phyloP scores from a whole-genome alignment of 495 filamentous ascomycete genomes.

The Xylaria acuta region DNA sequence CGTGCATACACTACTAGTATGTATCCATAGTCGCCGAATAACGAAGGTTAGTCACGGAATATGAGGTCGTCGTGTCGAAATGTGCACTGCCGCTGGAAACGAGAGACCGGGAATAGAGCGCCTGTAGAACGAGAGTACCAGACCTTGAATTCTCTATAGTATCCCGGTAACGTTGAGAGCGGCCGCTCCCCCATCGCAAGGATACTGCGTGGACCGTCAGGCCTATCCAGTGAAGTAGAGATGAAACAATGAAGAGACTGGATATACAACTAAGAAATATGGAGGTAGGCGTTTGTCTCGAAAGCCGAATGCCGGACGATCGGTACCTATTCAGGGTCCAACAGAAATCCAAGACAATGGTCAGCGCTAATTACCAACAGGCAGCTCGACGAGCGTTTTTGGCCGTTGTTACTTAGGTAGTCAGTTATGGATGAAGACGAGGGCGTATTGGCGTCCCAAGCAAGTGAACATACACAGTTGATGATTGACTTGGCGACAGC shows the following conservation, averaged over 20 bases:
- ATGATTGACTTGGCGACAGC: neutral
- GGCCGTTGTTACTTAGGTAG: neutral
- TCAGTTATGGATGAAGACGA: neutral
- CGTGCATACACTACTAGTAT: constrained; percentile 20
- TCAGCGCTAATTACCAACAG: neutral
- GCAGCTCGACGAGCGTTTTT: neutral
- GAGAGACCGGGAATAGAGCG: neutral
- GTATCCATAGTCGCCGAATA: neutral
- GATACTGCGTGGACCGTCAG: neutral
- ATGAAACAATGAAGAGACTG: neutral
- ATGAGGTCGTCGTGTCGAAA: neutral
- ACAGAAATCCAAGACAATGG: constrained; percentile 5
- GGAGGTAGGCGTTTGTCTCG: constrained; percentile 1
- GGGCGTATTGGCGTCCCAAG: neutral
- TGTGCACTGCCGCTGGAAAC: neutral
- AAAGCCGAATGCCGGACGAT: neutral
- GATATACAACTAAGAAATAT: neutral
- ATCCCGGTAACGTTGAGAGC: neutral
- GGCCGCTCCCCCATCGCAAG: neutral
- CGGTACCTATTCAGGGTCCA: neutral
- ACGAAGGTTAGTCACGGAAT: neutral
- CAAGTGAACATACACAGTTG: neutral
- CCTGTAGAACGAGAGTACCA: neutral
- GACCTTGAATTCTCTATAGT: neutral
- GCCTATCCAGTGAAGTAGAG: neutral